Evolutionary conservation across 345 rosid genomes (phyloP), one percentile per base, ranked within the genome.

Genomic region (Hypericum androsaemum): DNA sequence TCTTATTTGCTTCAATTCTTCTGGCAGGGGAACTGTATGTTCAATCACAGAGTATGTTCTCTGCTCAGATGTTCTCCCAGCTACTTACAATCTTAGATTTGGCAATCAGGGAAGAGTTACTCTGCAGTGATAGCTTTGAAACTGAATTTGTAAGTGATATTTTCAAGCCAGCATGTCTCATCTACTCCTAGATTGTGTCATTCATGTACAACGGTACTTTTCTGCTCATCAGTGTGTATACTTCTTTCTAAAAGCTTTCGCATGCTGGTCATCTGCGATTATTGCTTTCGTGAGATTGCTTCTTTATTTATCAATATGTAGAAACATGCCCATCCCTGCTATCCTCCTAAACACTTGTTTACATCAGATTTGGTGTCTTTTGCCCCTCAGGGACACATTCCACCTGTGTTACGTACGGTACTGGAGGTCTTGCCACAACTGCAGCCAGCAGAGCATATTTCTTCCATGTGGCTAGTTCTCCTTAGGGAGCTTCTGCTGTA

Each of bases 31-130:
- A 92, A 71, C 59, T 85, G 43, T 88, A 92, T 62, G 74, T 75
- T 57, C 96, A 88, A 65, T 85, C 98, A 38, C 77, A 68, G 64
- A 73, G 45, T 58, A 88, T 87, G 94, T 92, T 92, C 81, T 95
- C 88, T 59, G 78, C 76, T 69, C 54, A 50, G 61, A 81, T 77
- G 90, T 92, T 81, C 73, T 74, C 70, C 65, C 94, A 79, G 64
- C 64, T 92, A 70, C 74, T 87, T 71, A 80, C 69, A 66, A 84
- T 80, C 48, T 56, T 92, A 59, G 77, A 80, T 71, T 64, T 81
- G 63, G 83, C 88, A 54, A 53, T 83, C 43, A 78, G 80, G 56
- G 81, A 88, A 74, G 70, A 84, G 39, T 53, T 73, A 55, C 37
- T 70, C 57, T 49, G 62, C 48, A 70, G 62, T 51, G 86, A 85